Conservation (phyloP, 1,284 basidiomycete genomes). For the Ganoderma leucocontextum region DNA sequence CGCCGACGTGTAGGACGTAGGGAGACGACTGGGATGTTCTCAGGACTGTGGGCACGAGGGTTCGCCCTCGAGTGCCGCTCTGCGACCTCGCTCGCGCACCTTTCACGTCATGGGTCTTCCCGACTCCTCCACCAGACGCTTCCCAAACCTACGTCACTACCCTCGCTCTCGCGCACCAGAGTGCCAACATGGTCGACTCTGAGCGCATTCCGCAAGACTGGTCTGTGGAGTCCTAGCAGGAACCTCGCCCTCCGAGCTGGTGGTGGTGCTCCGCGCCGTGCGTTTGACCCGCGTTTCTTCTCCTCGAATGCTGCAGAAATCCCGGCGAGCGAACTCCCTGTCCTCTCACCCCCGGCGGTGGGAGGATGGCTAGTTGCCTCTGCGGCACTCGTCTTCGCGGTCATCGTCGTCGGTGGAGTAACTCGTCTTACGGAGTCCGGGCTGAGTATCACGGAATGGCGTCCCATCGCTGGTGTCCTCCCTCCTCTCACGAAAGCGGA, state of each 20-base stretch:
- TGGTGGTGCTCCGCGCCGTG: constrained; percentile 22
- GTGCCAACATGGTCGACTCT: constrained; percentile 10
- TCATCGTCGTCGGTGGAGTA: constrained; percentile 96
- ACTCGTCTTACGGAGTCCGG: constrained; percentile 98
- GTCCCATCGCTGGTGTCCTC: constrained; percentile 89
- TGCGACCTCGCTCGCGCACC: constrained; percentile 20
- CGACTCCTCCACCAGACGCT: constrained; percentile 34
- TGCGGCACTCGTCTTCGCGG: constrained; percentile 87
- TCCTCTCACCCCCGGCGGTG: constrained; percentile 79
- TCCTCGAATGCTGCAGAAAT: constrained; percentile 47
- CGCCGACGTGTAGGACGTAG: constrained; percentile 12
- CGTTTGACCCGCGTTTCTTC: constrained; percentile 51
- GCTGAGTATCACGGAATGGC: constrained; percentile 98
- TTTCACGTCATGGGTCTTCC: constrained; percentile 27
- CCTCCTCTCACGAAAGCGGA: constrained; percentile 82
- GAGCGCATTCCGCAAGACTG: constrained; percentile 6
- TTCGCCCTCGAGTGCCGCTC: constrained; percentile 33
- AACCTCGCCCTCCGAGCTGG: constrained; percentile 27
- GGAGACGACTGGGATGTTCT: constrained; percentile 23
- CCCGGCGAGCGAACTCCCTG: constrained; percentile 50
- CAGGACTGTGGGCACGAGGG: constrained; percentile 33
- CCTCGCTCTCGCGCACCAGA: constrained; percentile 8
- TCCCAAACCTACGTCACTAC: constrained; percentile 13
- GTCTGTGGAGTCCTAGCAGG: constrained; percentile 25
- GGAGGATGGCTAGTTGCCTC: constrained; percentile 86